phyloP scores from a whole-genome alignment of 148 eudicot species.

The Cornus suecica region DNA sequence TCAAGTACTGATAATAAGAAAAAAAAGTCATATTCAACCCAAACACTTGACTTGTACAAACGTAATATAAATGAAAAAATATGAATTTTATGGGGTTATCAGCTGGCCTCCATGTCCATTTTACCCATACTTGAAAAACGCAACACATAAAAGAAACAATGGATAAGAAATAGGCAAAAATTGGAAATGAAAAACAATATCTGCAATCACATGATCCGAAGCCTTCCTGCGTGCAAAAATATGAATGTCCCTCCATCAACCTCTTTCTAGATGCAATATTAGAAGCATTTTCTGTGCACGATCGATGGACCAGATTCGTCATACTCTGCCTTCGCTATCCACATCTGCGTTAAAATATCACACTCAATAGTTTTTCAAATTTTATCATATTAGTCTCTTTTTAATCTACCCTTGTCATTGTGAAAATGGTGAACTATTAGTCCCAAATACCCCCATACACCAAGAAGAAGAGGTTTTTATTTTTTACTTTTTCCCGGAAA shows the following conservation, averaged over 20 bases:
- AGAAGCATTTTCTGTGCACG: slow-evolving; percentile 63
- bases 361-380: neutral
- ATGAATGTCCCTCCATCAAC: neutral
- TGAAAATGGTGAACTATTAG: neutral
- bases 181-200: neutral
- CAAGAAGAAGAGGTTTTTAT: no score
- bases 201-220: slow-evolving; percentile 9
- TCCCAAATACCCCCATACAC: no score
- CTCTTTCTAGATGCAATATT: slow-evolving; percentile 7
- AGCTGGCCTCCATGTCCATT: neutral
- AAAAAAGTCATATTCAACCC: neutral
- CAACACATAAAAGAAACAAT: neutral
- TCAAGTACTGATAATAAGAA: neutral
- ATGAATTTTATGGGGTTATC: neutral
- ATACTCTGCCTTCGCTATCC: slow-evolving; percentile 66
- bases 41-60: slow-evolving; percentile 7
- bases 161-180: neutral
- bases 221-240: neutral
- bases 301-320: slow-evolving; percentile 59
- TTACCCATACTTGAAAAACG: neutral
- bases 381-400: neutral
- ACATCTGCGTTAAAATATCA: slow-evolving; percentile 63
- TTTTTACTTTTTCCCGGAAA: neutral
- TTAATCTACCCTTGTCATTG: neutral
- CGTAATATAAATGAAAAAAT: slow-evolving; percentile 7